These are phyloP conservation scores for Pseudotulostoma volvatum DNA, from an alignment of 495 filamentous ascomycete genomes.

Conservation along the genomic window DNA sequence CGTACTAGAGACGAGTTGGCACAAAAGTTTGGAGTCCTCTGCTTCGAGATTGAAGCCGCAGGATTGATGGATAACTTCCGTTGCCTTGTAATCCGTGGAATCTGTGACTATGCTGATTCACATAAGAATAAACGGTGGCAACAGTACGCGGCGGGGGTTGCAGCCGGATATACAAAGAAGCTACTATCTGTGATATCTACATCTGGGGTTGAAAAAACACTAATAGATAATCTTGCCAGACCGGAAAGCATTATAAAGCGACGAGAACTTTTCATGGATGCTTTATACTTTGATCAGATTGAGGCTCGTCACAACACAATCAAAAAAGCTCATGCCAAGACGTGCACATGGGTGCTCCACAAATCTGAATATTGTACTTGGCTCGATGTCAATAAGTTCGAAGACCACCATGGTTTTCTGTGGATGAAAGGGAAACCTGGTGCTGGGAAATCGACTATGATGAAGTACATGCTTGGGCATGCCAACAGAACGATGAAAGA, in stretches of 20 bases:
- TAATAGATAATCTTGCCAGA: not conserved
- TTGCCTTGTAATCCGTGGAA: constrained; percentile 12
- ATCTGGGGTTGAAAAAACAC: not conserved
- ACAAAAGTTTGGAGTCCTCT: constrained; percentile 13
- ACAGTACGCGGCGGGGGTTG: constrained; percentile 18
- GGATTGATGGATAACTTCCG: constrained; percentile 13
- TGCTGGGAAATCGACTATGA: constrained; percentile 28
- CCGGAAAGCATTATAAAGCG: not conserved
- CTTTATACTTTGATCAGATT: constrained; percentile 18
- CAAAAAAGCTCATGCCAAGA: constrained; percentile 16
- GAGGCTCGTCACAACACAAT: constrained; percentile 12
- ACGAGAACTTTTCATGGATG: constrained; percentile 6
- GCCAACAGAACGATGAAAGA: not conserved
- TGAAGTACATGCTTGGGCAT: constrained; percentile 18
- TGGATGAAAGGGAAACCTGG: constrained; percentile 36
- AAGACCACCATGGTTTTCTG: constrained; percentile 26
- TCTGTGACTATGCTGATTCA: constrained; percentile 16
- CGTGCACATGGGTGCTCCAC: constrained; percentile 34
- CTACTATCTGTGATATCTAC: constrained; percentile 12
- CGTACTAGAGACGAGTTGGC: constrained; percentile 10
- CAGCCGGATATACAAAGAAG: constrained; percentile 20
- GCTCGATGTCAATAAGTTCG: constrained; percentile 22
- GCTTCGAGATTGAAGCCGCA: constrained; percentile 18
- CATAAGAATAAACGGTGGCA: constrained; percentile 23
- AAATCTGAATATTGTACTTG: constrained; percentile 27